phyloP scores from a whole-genome alignment of 768 basidiomycete genomes.

The Termitomyces sp. region DNA sequence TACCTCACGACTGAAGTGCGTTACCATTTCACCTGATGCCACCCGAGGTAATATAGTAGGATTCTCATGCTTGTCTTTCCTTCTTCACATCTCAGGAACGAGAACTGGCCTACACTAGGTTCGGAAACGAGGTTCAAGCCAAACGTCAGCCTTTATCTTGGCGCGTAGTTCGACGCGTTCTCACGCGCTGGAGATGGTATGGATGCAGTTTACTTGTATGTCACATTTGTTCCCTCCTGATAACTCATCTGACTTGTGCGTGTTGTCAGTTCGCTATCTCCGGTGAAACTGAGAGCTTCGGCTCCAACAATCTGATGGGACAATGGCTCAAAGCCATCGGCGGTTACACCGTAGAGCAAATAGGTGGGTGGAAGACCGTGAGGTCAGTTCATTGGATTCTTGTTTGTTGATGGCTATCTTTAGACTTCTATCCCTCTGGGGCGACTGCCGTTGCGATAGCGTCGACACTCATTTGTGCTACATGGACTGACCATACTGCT shows the following conservation, averaged over 20 bases:
- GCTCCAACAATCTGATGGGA: slow-evolving; percentile 71
- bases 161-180: slow-evolving; percentile 42
- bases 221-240: not conserved
- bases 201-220: slow-evolving; percentile 60
- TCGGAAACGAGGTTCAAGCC: slow-evolving; percentile 39
- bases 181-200: slow-evolving; percentile 66
- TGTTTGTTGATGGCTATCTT: not conserved
- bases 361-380: slow-evolving; percentile 28
- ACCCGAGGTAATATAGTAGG: not conserved
- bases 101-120: slow-evolving; percentile 45
- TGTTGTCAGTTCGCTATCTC: slow-evolving; percentile 53
- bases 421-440: slow-evolving; percentile 54
- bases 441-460: slow-evolving; percentile 62
- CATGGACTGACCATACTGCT: slow-evolving; percentile 57
- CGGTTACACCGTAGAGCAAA: slow-evolving; percentile 61
- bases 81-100: slow-evolving; percentile 42
- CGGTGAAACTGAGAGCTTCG: slow-evolving; percentile 66
- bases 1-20: slow-evolving; percentile 58
- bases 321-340: slow-evolving; percentile 65
- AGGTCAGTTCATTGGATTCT: slow-evolving; percentile 4
- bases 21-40: not conserved
- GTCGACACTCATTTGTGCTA: slow-evolving; percentile 59
- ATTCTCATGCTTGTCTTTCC: slow-evolving; percentile 4
- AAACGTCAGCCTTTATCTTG: slow-evolving; percentile 42
- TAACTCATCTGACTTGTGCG: not conserved